These are phyloP conservation scores for Arthrinium phaeospermum DNA, from an alignment of 2,329 filamentous ascomycete species.

Conservation along the genomic window DNA sequence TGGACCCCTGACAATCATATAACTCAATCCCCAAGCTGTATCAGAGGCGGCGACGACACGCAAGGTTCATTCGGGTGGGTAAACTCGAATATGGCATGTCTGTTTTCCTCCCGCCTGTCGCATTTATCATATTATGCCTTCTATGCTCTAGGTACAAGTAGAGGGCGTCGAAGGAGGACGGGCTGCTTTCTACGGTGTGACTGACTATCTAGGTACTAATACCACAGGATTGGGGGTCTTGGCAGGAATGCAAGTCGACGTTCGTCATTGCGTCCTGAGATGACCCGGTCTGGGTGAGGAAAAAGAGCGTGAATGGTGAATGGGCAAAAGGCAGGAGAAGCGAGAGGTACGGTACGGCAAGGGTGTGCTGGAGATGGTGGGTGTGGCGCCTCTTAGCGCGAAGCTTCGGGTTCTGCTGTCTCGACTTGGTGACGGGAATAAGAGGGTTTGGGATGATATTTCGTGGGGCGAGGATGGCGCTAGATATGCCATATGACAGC, in stretches of 20 bases:
- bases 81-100: not conserved
- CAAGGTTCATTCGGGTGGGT: conserved; percentile 1
- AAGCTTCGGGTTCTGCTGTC: conserved; percentile 21
- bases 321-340: not conserved
- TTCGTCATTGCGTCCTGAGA: conserved; percentile 8
- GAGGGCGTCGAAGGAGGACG: not conserved
- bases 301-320: not conserved
- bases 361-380: conserved; percentile 21
- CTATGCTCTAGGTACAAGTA: not conserved
- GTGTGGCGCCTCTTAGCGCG: conserved; percentile 23
- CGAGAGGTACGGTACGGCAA: not conserved
- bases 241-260: conserved; percentile 7
- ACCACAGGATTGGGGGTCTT: not conserved
- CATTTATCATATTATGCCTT: not conserved
- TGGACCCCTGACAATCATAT: conserved; percentile 14
- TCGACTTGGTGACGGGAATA: conserved; percentile 23
- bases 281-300: conserved; percentile 2
- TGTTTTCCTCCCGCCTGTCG: not conserved
- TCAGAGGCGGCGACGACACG: not conserved
- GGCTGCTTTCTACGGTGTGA: not conserved
- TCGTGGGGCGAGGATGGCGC: not conserved
- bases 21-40: conserved; percentile 10
- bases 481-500: conserved; percentile 19
- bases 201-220: not conserved
- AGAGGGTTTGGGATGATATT: conserved; percentile 16